Evolutionary conservation across 192 early-diverging fungal genomes (phyloP).

Genomic region (Rhizophagus sp.): DNA sequence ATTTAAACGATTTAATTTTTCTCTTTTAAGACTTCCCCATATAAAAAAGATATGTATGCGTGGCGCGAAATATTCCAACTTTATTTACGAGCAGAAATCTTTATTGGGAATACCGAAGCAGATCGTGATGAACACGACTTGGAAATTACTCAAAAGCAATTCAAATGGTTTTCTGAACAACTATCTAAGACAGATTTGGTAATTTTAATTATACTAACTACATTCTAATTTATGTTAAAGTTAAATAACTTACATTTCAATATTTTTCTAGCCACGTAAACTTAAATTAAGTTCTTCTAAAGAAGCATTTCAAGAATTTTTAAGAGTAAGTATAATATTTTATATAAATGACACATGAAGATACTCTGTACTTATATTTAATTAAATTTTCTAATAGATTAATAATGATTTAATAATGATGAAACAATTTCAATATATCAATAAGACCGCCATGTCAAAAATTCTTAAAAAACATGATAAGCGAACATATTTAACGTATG

Average conservation of each 20-base stretch:
- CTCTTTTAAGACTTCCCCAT: constrained; percentile 56
- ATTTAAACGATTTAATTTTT: no score
- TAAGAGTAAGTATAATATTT: not conserved
- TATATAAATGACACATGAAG: constrained; percentile 25
- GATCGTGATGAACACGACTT: constrained; percentile 55
- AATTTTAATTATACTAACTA: constrained; percentile 31
- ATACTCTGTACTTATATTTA: constrained; percentile 25
- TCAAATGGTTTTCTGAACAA: constrained; percentile 61
- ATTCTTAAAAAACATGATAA: constrained; percentile 94
- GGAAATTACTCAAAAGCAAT: constrained; percentile 57
- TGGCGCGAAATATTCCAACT: constrained; percentile 72
- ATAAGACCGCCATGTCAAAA: constrained; percentile 76
- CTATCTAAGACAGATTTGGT: constrained; percentile 48
- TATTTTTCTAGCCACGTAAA: constrained; percentile 5
- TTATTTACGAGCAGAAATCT: constrained; percentile 73
- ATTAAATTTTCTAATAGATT: constrained; percentile 55
- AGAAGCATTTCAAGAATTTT: not conserved
- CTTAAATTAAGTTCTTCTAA: not conserved
- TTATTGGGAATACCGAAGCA: constrained; percentile 58
- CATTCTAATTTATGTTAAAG: constrained; percentile 17
- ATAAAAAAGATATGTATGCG: constrained; percentile 73
- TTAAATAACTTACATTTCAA: not conserved
- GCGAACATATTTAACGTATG: constrained; percentile 64
- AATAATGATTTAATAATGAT: constrained; percentile 70
- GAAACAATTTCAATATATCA: constrained; percentile 74